phyloP scores from a whole-genome alignment of 2,329 filamentous ascomycete species.

The Hypoxylon sp. region DNA sequence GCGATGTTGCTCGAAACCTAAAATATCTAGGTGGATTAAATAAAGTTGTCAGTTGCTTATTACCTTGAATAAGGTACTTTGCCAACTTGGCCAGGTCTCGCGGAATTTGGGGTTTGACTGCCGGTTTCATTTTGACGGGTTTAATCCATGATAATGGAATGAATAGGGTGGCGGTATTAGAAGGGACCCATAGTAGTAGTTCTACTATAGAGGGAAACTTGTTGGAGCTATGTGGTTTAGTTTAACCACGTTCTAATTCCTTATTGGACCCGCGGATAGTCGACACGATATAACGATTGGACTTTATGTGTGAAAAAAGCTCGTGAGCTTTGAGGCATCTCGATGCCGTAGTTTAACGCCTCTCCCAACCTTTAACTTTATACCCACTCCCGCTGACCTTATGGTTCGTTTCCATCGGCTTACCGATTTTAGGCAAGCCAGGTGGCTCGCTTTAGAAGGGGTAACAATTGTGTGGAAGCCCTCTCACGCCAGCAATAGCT shows the following conservation, averaged over 20 bases:
- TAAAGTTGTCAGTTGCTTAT: slow-evolving; percentile 16
- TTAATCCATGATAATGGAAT: slow-evolving; percentile 14
- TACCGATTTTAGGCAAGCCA: slow-evolving; percentile 37
- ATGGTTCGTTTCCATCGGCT: slow-evolving; percentile 40
- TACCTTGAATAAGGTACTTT: slow-evolving; percentile 2
- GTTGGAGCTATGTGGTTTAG: slow-evolving; percentile 43
- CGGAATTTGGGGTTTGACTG: slow-evolving; percentile 7
- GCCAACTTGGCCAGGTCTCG: slow-evolving; percentile 18
- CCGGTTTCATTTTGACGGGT: slow-evolving; percentile 14
- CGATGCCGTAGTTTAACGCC: slow-evolving; percentile 41
- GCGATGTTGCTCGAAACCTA: slow-evolving; percentile 21
- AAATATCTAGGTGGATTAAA: slow-evolving; percentile 22
- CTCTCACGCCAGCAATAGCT: slow-evolving; percentile 4
- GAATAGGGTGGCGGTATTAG: slow-evolving; percentile 28
- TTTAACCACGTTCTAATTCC: slow-evolving; percentile 48
- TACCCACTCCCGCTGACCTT: slow-evolving; percentile 33
- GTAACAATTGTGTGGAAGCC: slow-evolving; percentile 14
- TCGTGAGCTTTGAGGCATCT: slow-evolving; percentile 42
- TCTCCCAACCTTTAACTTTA: slow-evolving; percentile 29
- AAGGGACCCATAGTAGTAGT: slow-evolving; percentile 19
- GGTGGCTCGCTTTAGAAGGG: slow-evolving; percentile 18
- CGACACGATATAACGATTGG: slow-evolving; percentile 38
- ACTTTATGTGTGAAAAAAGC: slow-evolving; percentile 35
- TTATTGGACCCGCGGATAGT: slow-evolving; percentile 48
- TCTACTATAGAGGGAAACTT: slow-evolving; percentile 22